phyloP scores from a whole-genome alignment of 257 asterid genomes.

The Solanum arcanum region DNA sequence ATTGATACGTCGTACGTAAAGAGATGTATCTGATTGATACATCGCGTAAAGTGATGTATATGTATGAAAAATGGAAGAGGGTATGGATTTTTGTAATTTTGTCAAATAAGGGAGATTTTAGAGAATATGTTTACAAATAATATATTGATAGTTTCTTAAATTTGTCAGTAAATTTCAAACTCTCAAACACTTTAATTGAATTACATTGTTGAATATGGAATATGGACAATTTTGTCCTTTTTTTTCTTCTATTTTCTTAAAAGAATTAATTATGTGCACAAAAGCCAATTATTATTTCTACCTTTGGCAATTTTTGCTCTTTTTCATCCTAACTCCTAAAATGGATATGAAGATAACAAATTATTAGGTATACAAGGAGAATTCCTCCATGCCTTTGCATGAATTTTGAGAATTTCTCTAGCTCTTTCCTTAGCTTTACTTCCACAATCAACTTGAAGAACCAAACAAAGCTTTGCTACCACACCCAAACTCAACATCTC shows the following conservation, averaged over 20 bases:
- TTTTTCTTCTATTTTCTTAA: neutral
- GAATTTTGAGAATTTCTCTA: slow-evolving; percentile 43
- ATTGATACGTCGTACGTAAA: too few species aligned
- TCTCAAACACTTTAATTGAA: neutral
- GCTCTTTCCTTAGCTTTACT: slow-evolving; percentile 61
- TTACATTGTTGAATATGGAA: neutral
- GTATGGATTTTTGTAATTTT: too few species aligned
- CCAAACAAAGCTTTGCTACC: slow-evolving; percentile 52
- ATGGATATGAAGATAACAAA: slow-evolving; percentile 36
- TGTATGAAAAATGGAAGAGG: too few species aligned
- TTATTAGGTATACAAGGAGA: slow-evolving; percentile 47
- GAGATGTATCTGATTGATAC: too few species aligned
- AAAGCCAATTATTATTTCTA: neutral
- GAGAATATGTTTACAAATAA: too few species aligned
- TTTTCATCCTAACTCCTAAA: neutral
- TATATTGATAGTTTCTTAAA: too few species aligned
- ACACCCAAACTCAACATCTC: slow-evolving; percentile 77
- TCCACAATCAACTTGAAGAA: slow-evolving; percentile 56
- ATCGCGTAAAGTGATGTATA: too few species aligned
- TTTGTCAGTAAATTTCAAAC: too few species aligned
- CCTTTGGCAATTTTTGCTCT: neutral
- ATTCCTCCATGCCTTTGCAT: slow-evolving; percentile 59
- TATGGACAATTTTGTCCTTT: neutral
- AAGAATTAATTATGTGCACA: neutral
- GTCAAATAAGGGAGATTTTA: too few species aligned